Base-by-base conservation (phyloP, 179 eudicot species). In the Beta lomatogona region DNA sequence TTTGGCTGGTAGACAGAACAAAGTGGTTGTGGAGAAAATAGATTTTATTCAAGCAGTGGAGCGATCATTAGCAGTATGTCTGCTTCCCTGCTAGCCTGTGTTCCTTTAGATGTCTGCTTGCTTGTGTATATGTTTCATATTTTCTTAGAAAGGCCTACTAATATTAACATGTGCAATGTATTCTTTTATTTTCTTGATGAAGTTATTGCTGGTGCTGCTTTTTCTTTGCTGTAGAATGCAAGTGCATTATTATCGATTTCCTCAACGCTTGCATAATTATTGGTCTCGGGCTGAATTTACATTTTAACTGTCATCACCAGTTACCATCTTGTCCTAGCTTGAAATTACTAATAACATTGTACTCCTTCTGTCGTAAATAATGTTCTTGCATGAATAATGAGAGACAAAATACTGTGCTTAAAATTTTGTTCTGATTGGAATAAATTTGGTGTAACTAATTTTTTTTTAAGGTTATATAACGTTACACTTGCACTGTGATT, bases 1-100 rank as follows among this genome's bases (percentile, higher is more conserved):
- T 83, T 85, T 95, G 90, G 99, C 99, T 45, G 99, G 98, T 65
- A 91, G 99, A 86, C 85, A 84, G 68, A 94, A 76, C 84, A 95
- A 95, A 88, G 44, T 73, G 21, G 71, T 89, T 71, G 99, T 95
- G 71, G 99, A 91, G 88, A 95, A 88, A 86, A 84, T 87, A 67
- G 99, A 95, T 83, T 95, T 95, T 79, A 91, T 94, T 79, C 89
- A 91, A 21, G 99, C 99, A 2, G 96, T 95, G 84, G 99, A 95
- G 86, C 88, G 99, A 75, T 94, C 99, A 69, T 81, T 95, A 77
- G 99, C 97, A 75, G 99, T 95, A 92, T 80, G 77, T 36, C 63
- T 70, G 78, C 59, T 22, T 73, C 60, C 78, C 69, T 76, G 48
- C 48, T 22, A 70, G 61, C 41, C 19, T 59, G 44, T 41, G 78